A percentile compares a stretch with the other conserved stretches of the same genome.
Evolutionary conservation across 2,329 filamentous ascomycete genomes (phyloP).

Genomic region (Neonectria faginata): DNA sequence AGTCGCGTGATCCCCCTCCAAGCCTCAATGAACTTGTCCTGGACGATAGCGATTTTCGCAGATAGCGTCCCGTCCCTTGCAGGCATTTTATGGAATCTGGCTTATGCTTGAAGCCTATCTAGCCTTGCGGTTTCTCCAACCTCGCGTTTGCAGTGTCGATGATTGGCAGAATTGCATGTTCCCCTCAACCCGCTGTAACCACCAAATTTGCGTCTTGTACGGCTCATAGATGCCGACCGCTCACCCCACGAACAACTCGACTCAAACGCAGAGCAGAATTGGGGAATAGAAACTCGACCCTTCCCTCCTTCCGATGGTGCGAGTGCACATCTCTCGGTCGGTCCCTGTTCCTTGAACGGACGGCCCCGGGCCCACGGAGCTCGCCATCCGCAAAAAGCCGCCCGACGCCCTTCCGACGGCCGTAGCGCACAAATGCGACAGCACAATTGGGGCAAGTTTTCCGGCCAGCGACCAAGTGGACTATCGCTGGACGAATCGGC

Average conservation of each 20-base stretch:
- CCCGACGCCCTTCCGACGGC: constrained; percentile 36
- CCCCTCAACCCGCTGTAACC: not conserved
- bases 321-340: constrained; percentile 13
- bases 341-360: constrained; percentile 14
- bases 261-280: not conserved
- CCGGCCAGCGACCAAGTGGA: constrained; percentile 1
- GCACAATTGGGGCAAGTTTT: not conserved
- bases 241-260: not conserved
- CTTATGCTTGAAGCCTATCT: not conserved
- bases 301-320: not conserved
- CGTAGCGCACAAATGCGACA: constrained; percentile 9
- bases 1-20: not conserved
- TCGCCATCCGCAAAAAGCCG: constrained; percentile 34
- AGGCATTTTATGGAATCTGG: not conserved
- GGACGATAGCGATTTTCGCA: constrained; percentile 9
- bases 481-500: constrained; percentile 1
- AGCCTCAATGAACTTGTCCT: too few species aligned
- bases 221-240: constrained; percentile 5
- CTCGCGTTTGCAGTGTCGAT: not conserved
- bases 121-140: not conserved
- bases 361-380: constrained; percentile 8
- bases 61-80: constrained; percentile 3
- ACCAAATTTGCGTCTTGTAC: not conserved
- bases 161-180: not conserved
- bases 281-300: too few species aligned